Base-by-base conservation (phyloP, 257 asterid genomes). In the Salvia splendens region DNA sequence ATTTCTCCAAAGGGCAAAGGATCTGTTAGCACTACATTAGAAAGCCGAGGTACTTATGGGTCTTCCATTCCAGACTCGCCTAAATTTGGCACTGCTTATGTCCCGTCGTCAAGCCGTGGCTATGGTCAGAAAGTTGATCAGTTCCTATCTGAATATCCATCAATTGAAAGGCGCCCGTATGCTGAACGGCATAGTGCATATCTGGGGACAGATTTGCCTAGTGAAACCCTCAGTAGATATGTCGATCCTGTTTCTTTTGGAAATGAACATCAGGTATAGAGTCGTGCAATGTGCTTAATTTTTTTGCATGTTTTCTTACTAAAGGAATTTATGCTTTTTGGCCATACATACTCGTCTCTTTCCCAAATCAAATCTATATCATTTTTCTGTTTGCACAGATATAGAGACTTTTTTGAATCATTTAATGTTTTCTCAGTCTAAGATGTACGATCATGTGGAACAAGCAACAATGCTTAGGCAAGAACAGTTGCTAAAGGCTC, bases 201-300 rank as follows among this genome's bases (percentile, higher is more conserved):
- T 80, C 61, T 70, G 12, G 95, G 89, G 74, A 82, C 85, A 59
- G 97, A 94, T 75, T 65, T 86, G 75, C 86, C 86, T 8, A 85
- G 75, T 67, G 99, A 94, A 75, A 75, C 92, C 51, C 67, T 87
- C 59, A 71, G 77, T 77, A 86, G 96, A 69, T 94, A 83, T 82
- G 67, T 83, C 40, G 96, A 91, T 68, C 70, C 91, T 62, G 80
- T 73, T 58, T 35, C 89, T 69, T 82, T 83, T 79, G 81, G 85
- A 68, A 83, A 75, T 72, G 87, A 90, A 69, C 93, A 85, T 70
- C 99, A 88, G 96, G 99, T 93, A 78, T 69, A 67, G 65, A 54
- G 63, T 62, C 35, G 20, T 62, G 69, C 49, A 55, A 51, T 59
- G 60, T 64, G 35, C 49, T 54, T 42, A 14, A 71, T 41, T 8